Base-by-base conservation (phyloP, 352 stramenopile species). In the Globisporangium parvum region DNA sequence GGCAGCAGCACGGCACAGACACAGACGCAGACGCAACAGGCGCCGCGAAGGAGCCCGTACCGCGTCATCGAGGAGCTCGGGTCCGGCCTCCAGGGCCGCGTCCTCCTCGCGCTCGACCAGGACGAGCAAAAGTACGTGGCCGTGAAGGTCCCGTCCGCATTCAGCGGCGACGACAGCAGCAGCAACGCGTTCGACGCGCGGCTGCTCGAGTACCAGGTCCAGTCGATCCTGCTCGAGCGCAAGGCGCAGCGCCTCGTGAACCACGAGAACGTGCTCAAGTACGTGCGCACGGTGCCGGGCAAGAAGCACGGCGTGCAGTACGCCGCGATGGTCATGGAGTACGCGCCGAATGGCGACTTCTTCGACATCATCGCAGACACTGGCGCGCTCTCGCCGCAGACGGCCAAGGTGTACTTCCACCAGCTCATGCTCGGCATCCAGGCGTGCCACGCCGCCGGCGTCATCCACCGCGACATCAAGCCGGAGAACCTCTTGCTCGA, bases 401-500 rank as follows among this genome's bases (percentile, higher is more conserved):
- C 79, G 23, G 75, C 78, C 28, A 75, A 87, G 53, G 71, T 77
- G 5, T 96, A 94, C 64, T 87, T 90, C 42, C 67, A 62, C 35
- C 85, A 96, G 71, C 64, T 95, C 45, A 52, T 93, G 33, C 65
- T 55, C 9, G 87, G 78, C 23, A 63, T 96, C 42, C 64, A 85
- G 47, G 77, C 70, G 14, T 96, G 86, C 57, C 87, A 96, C 65
- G 57, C 57, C 24, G 73, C 67, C 17, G 80, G 82, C 42, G 74
- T 96, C 57, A 69, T 96, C 17, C 87, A 96, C 55, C 76, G 87
- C 5, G 87, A 96, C 57, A 69, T 96, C 47, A 96, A 95, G 47
- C 85, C 85, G 0, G 81, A 88, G 46, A 96, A 95, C 59, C 73
- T 95, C 56, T 95, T 96, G 39, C 65, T 97, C 47, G 84, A 95